phyloP scores from a whole-genome alignment of 129 eudicot species.

The Centrapalus pauciflorus region DNA sequence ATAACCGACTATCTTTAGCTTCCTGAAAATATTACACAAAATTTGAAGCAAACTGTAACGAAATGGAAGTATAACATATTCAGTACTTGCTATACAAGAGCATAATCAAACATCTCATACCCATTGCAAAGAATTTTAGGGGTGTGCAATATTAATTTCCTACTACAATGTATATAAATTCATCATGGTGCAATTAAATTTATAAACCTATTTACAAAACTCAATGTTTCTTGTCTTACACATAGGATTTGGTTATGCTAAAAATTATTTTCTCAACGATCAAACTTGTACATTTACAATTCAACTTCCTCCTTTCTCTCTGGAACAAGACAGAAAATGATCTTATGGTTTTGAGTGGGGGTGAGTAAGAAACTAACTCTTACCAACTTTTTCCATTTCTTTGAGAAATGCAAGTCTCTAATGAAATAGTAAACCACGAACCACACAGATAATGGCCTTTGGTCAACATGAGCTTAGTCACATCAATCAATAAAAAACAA shows the following conservation, averaged over 20 bases:
- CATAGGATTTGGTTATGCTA: background rate
- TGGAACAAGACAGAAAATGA: background rate
- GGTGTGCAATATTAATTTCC: too few relatives aligned
- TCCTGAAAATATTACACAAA: conserved; percentile 43
- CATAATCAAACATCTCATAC: background rate
- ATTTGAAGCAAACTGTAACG: too few relatives aligned
- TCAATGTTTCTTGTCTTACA: background rate
- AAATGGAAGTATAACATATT: too few relatives aligned
- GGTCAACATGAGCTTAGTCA: background rate
- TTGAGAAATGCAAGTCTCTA: background rate
- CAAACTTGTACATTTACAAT: background rate
- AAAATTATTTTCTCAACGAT: background rate
- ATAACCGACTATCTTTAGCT: conserved; percentile 85
- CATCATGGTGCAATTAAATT: background rate
- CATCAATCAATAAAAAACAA: background rate
- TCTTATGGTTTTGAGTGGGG: background rate
- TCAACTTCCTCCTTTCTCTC: background rate
- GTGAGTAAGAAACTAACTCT: background rate
- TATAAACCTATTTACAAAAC: too few relatives aligned
- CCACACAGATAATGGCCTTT: background rate
- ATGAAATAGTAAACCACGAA: background rate
- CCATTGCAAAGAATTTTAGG: background rate
- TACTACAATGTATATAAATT: too few relatives aligned
- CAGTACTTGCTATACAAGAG: too few relatives aligned
- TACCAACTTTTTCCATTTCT: background rate